Base-by-base conservation (phyloP, 2,329 filamentous ascomycete genomes). In the Cercospora janseana region DNA sequence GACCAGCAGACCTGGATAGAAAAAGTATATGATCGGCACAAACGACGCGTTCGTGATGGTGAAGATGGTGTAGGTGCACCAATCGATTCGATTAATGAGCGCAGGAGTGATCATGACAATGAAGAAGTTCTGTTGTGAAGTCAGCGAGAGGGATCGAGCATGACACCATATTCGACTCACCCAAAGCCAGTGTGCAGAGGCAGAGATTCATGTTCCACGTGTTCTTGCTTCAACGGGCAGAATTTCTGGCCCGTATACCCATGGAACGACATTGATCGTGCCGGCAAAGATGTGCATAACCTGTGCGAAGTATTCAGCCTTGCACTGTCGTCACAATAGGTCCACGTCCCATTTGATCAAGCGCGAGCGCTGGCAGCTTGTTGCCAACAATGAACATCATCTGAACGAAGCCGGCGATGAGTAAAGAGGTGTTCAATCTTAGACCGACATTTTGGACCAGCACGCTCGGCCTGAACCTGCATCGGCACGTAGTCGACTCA, bases 121-220 rank as follows among this genome's bases (percentile, higher is more conserved):
- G 34, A 38, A 38, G 13, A 38, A 38, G 34, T 31, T 41, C 21
- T 51, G 32, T 31, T 12, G 6, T 8, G 8, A 31, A 40, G 34
- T 47, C 34, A 40, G 45, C 32, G n/a, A n/a, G n/a, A 29, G 15
- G 8, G 0, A 7, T 28, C 10, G 21, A 6, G 3, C 12, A 2
- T 6, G 27, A 8, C 15, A 3, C 35, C 37, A 13, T n/a, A 78
- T 8, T 15, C 6, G 4, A 26, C 21, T 40, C 6, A 24, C 75
- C 66, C 69, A 72, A 6, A 75, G 64, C 74, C 73, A 77, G 49
- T 76, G 75, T 2, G 70, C 65, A 0, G 70, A 72, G 20, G 74
- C 72, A 2, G 69, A 70, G 34, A 77, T 71, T 10, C 74, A 70
- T 6, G 69, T 75, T 29, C 73, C 74, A 51, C 74, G 72, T 3